A percentile compares a stretch with the other conserved stretches of the same genome.
Evolutionary conservation across 2,329 filamentous ascomycete species (phyloP).

Genomic region (Trichoderma sp.): DNA sequence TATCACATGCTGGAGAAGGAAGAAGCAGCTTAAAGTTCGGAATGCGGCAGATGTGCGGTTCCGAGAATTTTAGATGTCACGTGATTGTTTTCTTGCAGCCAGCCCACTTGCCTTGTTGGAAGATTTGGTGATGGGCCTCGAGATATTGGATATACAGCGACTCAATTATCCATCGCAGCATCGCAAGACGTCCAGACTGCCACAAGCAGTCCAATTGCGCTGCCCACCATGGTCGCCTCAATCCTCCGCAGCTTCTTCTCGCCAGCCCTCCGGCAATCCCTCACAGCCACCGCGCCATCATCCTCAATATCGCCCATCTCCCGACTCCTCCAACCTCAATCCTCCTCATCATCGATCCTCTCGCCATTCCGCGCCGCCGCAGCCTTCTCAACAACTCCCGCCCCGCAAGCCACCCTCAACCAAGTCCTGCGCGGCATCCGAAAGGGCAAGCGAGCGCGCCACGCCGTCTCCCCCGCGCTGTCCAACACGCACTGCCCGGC

Average conservation of each 20-base stretch:
- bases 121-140: constrained; percentile 20
- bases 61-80: constrained; percentile 11
- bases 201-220: not conserved
- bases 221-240: constrained; percentile 42
- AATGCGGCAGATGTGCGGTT: constrained; percentile 21
- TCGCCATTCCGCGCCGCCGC: constrained; percentile 4
- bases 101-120: constrained; percentile 12
- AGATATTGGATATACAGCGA: not conserved
- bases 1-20: constrained; percentile 19
- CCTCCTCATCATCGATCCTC: constrained; percentile 39
- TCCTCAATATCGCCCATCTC: constrained; percentile 31
- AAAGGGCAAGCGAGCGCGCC: constrained; percentile 76
- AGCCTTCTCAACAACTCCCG: constrained; percentile 60
- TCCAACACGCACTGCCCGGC: constrained; percentile 69
- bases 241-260: constrained; percentile 45
- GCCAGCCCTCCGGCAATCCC: constrained; percentile 38
- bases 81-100: not conserved
- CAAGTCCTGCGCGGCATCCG: constrained; percentile 79
- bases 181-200: no score
- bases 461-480: constrained; percentile 86
- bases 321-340: constrained; percentile 6
- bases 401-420: constrained; percentile 67
- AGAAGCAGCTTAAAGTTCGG: not conserved
- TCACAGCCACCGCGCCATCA: constrained; percentile 34
- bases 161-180: not conserved